Conservation (phyloP, 257 asterid genomes). For the Linderniella brevidens region DNA sequence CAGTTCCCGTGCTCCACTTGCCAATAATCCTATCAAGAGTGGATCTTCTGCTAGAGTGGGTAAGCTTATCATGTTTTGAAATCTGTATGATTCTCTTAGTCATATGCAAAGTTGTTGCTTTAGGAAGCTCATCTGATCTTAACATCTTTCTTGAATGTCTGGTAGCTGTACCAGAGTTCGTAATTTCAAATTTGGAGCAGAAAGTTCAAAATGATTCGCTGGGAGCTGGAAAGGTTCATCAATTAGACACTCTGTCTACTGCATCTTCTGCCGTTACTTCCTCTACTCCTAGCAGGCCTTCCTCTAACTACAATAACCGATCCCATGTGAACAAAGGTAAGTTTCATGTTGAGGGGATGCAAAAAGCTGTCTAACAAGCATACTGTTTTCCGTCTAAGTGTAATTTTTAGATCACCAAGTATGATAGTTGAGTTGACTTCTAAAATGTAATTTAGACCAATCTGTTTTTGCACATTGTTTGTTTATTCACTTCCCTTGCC, state of each 20-base stretch:
- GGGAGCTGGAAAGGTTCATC: slow-evolving; percentile 42
- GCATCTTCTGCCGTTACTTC: slow-evolving; percentile 25
- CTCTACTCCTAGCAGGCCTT: slow-evolving; percentile 50
- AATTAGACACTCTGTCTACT: slow-evolving; percentile 25
- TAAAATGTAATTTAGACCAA: too few species aligned
- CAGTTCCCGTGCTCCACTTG: slow-evolving; percentile 17
- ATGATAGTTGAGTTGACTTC: too few species aligned
- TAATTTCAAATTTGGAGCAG: slow-evolving; percentile 20
- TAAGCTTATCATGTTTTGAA: slow-evolving; percentile 13
- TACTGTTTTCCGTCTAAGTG: too few species aligned
- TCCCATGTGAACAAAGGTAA: slow-evolving; percentile 63
- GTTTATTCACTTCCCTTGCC: too few species aligned
- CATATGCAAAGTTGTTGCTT: too few species aligned
- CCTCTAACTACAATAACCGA: slow-evolving; percentile 49
- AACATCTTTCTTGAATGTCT: slow-evolving; percentile 4
- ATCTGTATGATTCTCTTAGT: too few species aligned
- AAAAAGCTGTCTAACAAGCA: slow-evolving; percentile 1
- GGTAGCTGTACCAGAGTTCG: slow-evolving; percentile 31
- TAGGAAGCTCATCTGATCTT: too few species aligned
- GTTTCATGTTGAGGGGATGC: slow-evolving; percentile 8
- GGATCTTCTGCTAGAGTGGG: slow-evolving; percentile 23
- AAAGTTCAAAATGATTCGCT: slow-evolving; percentile 28
- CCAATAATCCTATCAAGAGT: slow-evolving; percentile 21
- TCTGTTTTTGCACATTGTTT: too few species aligned
- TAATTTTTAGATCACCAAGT: too few species aligned